Conservation (phyloP, 2,329 filamentous ascomycete genomes). For the Diaporthe amygdali region DNA sequence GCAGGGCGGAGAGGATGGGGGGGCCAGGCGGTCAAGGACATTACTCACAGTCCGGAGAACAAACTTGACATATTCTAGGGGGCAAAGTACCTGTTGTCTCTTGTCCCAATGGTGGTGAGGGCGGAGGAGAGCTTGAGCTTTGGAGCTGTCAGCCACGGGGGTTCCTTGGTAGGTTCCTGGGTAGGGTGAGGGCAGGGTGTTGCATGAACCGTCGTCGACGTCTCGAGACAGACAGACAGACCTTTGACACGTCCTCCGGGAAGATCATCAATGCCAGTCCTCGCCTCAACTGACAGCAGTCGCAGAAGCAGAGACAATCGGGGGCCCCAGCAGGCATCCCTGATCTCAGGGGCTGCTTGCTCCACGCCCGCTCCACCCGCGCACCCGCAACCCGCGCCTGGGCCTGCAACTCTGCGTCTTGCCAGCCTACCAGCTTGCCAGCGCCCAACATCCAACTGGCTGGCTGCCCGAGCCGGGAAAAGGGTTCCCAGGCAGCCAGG, state of each 20-base stretch:
- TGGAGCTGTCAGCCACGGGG: slow-evolving; percentile 9
- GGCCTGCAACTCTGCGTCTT: no score
- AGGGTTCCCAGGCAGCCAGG: background rate
- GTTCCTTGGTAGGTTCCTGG: background rate
- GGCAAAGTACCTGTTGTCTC: slow-evolving; percentile 9
- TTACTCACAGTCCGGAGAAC: slow-evolving; percentile 37
- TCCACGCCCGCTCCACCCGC: background rate
- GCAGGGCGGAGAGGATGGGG: background rate
- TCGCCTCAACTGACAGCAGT: background rate
- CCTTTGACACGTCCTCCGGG: slow-evolving; percentile 17
- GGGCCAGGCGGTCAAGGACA: slow-evolving; percentile 9
- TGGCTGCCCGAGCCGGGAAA: background rate
- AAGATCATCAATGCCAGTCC: slow-evolving; percentile 6
- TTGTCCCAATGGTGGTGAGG: background rate
- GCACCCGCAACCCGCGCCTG: background rate
- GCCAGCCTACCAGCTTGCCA: no score
- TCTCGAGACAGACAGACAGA: slow-evolving; percentile 12
- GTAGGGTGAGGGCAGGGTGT: background rate
- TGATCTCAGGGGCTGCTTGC: slow-evolving; percentile 17
- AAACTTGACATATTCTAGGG: slow-evolving; percentile 34
- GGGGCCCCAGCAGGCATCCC: slow-evolving; percentile 6
- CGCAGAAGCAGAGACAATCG: background rate
- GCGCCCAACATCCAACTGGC: background rate
- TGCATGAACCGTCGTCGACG: slow-evolving; percentile 1
- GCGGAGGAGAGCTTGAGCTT: background rate